A percentile compares a stretch with the other conserved stretches of the same genome.
Evolutionary conservation across 1,284 basidiomycete genomes (phyloP).

Genomic region (Austropuccinia psidii): DNA sequence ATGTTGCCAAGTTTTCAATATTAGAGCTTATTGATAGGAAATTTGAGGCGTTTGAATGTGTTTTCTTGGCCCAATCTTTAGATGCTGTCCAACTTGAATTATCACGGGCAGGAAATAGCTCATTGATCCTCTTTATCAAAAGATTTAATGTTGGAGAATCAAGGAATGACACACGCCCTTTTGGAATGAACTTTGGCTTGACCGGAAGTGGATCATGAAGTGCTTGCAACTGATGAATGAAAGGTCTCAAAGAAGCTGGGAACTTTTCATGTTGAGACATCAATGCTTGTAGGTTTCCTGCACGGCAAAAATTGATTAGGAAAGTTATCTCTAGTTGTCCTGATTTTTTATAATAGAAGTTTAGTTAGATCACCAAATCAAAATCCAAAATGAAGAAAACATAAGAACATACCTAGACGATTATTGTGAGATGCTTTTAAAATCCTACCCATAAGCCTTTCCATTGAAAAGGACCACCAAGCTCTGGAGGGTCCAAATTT

Average conservation of each 20-base stretch:
- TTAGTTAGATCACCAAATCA: too few relatives aligned
- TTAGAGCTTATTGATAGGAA: too few relatives aligned
- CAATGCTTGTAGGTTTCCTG: not conserved
- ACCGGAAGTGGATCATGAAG: not conserved
- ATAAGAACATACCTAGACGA: not conserved
- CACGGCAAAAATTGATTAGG: conserved; percentile 20
- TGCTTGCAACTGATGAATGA: not conserved
- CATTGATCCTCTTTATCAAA: conserved; percentile 14
- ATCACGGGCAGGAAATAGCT: not conserved
- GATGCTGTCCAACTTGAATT: not conserved
- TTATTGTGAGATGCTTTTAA: conserved; percentile 9
- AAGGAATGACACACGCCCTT: not conserved
- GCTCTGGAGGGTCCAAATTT: not conserved
- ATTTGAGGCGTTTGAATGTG: too few relatives aligned
- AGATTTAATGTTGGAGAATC: not conserved
- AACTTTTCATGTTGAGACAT: conserved; percentile 6
- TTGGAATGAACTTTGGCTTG: not conserved
- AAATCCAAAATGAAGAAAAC: too few relatives aligned
- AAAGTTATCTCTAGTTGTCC: conserved; percentile 28
- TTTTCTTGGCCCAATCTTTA: not conserved
- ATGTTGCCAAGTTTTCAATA: too few relatives aligned
- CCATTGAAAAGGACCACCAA: conserved; percentile 23
- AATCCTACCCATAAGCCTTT: not conserved
- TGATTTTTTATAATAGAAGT: not conserved
- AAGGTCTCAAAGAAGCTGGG: not conserved